phyloP scores from a whole-genome alignment of 495 filamentous ascomycete genomes.

The Trichoderma gamsii region DNA sequence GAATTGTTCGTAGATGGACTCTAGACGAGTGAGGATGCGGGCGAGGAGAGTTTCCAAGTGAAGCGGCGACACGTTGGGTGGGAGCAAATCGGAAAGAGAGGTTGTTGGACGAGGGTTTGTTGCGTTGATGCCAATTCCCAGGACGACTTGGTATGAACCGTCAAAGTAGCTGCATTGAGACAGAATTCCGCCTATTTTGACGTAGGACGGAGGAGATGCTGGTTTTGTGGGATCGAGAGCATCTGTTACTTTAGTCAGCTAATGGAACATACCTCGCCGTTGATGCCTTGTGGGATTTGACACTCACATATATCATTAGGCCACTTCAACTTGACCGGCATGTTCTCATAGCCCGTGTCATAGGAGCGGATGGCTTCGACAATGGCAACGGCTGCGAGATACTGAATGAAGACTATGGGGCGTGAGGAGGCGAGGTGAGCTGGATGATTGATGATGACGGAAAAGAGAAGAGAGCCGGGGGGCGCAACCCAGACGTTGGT shows the following conservation, averaged over 20 bases:
- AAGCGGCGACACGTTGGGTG: conserved; percentile 50
- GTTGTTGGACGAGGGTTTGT: conserved; percentile 84
- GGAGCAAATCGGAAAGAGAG: conserved; percentile 67
- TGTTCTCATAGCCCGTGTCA: conserved; percentile 55
- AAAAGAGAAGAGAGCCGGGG: conserved; percentile 78
- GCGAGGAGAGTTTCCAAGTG: conserved; percentile 78
- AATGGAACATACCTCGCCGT: conserved; percentile 21
- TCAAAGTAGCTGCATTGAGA: conserved; percentile 79
- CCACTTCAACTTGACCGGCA: conserved; percentile 92
- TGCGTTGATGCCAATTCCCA: conserved; percentile 85
- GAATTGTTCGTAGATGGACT: conserved; percentile 72
- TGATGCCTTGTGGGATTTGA: neutral
- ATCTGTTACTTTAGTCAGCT: conserved; percentile 30
- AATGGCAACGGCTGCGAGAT: conserved; percentile 84
- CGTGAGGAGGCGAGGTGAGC: conserved; percentile 62
- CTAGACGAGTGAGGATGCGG: conserved; percentile 72
- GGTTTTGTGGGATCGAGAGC: conserved; percentile 64
- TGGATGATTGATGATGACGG: conserved; percentile 75
- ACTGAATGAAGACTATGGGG: conserved; percentile 91
- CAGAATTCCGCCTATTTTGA: conserved; percentile 92
- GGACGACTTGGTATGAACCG: conserved; percentile 76
- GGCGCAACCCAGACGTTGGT: conserved; percentile 94
- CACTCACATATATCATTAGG: conserved; percentile 77
- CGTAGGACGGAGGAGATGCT: conserved; percentile 52
- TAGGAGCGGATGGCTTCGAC: conserved; percentile 81